Conservation (phyloP, 495 filamentous ascomycete genomes). For the Zalerion maritima region DNA sequence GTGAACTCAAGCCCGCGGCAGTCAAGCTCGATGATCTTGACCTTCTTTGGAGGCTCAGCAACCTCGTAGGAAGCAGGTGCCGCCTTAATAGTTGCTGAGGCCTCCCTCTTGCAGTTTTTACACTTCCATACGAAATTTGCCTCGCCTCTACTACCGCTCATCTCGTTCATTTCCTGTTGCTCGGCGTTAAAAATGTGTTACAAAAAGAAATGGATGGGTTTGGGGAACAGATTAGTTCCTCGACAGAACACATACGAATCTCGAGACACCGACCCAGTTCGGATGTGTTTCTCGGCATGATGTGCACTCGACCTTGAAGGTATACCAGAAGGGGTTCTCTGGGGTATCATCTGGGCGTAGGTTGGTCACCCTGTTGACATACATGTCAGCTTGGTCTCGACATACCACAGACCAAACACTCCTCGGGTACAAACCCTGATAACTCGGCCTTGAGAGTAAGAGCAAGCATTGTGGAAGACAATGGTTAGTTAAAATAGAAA, state of each 20-base stretch:
- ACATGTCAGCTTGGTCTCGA: slow-evolving; percentile 5
- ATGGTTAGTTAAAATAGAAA: slow-evolving; percentile 1
- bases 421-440: slow-evolving; percentile 33
- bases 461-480: slow-evolving; percentile 48
- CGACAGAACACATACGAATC: slow-evolving; percentile 53
- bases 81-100: slow-evolving; percentile 50
- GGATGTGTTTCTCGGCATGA: slow-evolving; percentile 85
- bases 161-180: slow-evolving; percentile 63
- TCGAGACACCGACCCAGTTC: slow-evolving; percentile 74
- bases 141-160: slow-evolving; percentile 82
- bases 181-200: background rate
- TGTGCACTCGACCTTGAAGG: slow-evolving; percentile 91
- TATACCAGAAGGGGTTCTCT: slow-evolving; percentile 80
- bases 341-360: slow-evolving; percentile 70
- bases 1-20: slow-evolving; percentile 88
- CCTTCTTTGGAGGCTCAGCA: slow-evolving; percentile 49
- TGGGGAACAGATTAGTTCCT: background rate
- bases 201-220: background rate
- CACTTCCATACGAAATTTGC: slow-evolving; percentile 98
- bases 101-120: slow-evolving; percentile 69
- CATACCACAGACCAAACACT: slow-evolving; percentile 2
- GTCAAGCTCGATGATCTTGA: slow-evolving; percentile 78
- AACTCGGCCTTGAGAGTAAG: slow-evolving; percentile 69
- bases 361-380: slow-evolving; percentile 60
- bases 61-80: slow-evolving; percentile 56